These are phyloP conservation scores for Hevea brasiliensis DNA, from an alignment of 345 rosid species.

Conservation along the genomic window DNA sequence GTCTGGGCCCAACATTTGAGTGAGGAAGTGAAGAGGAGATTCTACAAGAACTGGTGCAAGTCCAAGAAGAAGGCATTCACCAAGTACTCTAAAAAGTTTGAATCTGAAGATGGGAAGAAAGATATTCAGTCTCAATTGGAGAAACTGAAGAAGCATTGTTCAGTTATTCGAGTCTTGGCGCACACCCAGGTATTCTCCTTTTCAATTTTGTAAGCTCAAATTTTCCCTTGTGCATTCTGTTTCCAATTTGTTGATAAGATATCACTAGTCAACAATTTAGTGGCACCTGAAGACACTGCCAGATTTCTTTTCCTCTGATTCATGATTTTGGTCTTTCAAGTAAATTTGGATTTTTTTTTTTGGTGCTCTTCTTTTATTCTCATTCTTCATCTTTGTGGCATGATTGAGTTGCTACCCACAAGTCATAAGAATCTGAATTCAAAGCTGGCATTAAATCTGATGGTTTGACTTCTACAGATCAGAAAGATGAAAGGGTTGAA, in stretches of 20 bases:
- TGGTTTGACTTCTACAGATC: slow-evolving; percentile 36
- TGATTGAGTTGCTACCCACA: background rate
- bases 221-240: background rate
- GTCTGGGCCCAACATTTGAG: slow-evolving; percentile 87
- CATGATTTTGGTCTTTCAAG: background rate
- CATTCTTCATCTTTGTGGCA: background rate
- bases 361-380: background rate
- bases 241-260: background rate
- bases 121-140: slow-evolving; percentile 55
- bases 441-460: background rate
- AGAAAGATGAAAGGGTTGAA: slow-evolving; percentile 89
- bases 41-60: slow-evolving; percentile 79
- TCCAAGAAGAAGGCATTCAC: slow-evolving; percentile 91
- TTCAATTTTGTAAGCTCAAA: too few relatives aligned
- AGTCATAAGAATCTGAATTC: background rate
- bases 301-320: background rate
- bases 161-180: slow-evolving; percentile 70
- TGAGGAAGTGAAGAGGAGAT: slow-evolving; percentile 74
- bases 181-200: slow-evolving; percentile 57
- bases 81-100: slow-evolving; percentile 52
- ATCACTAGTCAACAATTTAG: background rate
- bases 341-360: too few relatives aligned
- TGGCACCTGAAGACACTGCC: background rate
- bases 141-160: slow-evolving; percentile 64
- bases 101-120: slow-evolving; percentile 66